Percentiles rank a stretch among this genome's conserved stretches.
phyloP scores from a whole-genome alignment of 2,329 filamentous ascomycete genomes.

The Botrytis aclada region DNA sequence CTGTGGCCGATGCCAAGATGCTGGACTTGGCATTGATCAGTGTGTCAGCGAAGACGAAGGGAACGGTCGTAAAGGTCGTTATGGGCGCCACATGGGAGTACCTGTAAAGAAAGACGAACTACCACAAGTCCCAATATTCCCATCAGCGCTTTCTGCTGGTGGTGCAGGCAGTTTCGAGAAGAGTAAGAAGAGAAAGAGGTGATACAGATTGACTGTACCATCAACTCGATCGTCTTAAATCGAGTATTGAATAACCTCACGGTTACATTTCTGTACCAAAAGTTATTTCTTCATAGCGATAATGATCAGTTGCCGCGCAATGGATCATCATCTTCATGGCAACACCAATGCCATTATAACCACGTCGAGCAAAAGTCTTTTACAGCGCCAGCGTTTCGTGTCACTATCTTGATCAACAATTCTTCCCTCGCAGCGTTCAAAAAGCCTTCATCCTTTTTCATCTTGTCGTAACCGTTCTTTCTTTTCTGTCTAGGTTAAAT shows the following conservation, averaged over 20 bases:
- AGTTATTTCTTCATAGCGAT: not conserved
- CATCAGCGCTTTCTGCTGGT: conserved; percentile 36
- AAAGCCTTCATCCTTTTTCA: conserved; percentile 2
- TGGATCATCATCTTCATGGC: not conserved
- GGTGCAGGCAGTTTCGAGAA: conserved; percentile 48
- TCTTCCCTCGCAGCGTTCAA: not conserved
- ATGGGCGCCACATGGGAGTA: conserved; percentile 70
- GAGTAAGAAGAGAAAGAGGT: conserved; percentile 69
- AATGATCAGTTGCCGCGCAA: not conserved
- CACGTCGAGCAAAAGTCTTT: conserved; percentile 2
- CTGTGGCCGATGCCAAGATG: conserved; percentile 92
- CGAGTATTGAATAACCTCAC: not conserved
- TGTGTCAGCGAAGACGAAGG: conserved; percentile 98
- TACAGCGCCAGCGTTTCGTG: not conserved
- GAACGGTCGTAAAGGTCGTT: conserved; percentile 93
- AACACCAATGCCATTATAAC: not conserved
- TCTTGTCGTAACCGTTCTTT: conserved; percentile 1
- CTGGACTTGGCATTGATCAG: conserved; percentile 86
- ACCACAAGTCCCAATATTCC: conserved; percentile 34
- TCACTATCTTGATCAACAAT: conserved; percentile 3
- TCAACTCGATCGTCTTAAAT: not conserved
- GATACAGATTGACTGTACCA: conserved; percentile 21
- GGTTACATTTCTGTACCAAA: conserved; percentile 4
- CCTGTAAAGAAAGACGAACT: conserved; percentile 58
- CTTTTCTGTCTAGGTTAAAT: conserved; percentile 4